Evolutionary conservation across 768 basidiomycete species (phyloP).

Genomic region (Psilocybe cyanescens): DNA sequence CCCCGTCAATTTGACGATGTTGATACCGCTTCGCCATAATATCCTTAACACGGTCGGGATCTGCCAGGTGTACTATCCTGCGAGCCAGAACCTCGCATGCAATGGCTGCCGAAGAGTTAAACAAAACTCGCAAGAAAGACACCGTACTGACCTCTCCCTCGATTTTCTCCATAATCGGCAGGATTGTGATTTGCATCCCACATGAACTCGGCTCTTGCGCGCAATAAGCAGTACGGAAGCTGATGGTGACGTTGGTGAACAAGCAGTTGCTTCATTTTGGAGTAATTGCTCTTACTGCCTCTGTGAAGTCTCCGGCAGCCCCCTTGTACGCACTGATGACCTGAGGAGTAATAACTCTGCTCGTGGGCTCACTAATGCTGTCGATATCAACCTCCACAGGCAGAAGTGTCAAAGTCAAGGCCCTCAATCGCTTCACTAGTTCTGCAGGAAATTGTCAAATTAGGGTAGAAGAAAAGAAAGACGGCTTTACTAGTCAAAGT

Average conservation of each 20-base stretch:
- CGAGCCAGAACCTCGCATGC: conserved; percentile 88
- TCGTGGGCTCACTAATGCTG: conserved; percentile 74
- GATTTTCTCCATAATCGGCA: conserved; percentile 87
- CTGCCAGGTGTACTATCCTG: conserved; percentile 71
- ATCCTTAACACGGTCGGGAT: conserved; percentile 62
- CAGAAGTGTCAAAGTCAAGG: conserved; percentile 73
- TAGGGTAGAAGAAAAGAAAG: conserved; percentile 1
- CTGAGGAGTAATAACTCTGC: conserved; percentile 79
- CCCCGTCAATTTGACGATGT: conserved; percentile 75
- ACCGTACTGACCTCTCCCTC: conserved; percentile 64
- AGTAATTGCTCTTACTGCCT: conserved; percentile 59
- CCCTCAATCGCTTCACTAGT: conserved; percentile 78
- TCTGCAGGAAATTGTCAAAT: conserved; percentile 44
- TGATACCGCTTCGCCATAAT: conserved; percentile 83
- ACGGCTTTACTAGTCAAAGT: conserved; percentile 70
- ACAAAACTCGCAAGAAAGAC: neutral
- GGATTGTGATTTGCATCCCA: conserved; percentile 81
- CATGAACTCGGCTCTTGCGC: conserved; percentile 80
- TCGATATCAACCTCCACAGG: conserved; percentile 79
- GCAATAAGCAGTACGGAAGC: conserved; percentile 83
- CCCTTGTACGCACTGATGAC: conserved; percentile 78
- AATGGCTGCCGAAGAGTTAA: conserved; percentile 47
- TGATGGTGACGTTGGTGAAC: conserved; percentile 27
- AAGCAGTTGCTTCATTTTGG: neutral
- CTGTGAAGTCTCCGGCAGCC: conserved; percentile 86